Percentiles rank a stretch among this genome's conserved stretches.
phyloP scores from a whole-genome alignment of 1,139 yeast genomes.

The Yamadazyma jaroonii region DNA sequence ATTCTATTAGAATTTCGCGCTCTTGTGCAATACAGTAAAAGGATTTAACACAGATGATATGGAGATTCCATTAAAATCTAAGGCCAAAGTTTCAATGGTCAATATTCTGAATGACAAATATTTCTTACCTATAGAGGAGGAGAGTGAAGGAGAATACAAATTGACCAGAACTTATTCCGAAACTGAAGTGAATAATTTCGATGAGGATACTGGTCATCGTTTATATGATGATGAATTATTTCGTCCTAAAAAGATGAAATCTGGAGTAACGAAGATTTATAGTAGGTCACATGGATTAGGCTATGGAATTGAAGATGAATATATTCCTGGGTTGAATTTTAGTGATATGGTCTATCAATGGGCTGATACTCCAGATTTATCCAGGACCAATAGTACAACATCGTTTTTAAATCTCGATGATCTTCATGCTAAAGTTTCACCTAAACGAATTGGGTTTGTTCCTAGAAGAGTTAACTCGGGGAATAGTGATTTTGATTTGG shows the following conservation, averaged over 20 bases:
- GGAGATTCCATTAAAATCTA: constrained; percentile 46
- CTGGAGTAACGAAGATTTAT: constrained; percentile 21
- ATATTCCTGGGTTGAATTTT: constrained; percentile 64
- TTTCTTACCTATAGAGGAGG: constrained; percentile 5
- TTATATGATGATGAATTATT: constrained; percentile 48
- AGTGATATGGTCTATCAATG: constrained; percentile 41
- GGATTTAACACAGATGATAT: constrained; percentile 15
- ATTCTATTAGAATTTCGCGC: no score
- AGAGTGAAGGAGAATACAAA: constrained; percentile 15
- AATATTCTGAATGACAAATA: constrained; percentile 30
- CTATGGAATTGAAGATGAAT: constrained; percentile 68
- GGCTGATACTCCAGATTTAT: constrained; percentile 20
- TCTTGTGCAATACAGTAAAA: no score
- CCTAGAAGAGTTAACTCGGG: constrained; percentile 41
- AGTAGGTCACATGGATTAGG: constrained; percentile 19
- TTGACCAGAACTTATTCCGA: constrained; percentile 54
- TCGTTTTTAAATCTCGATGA: constrained; percentile 42
- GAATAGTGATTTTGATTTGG: constrained; percentile 29
- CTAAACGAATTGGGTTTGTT: constrained; percentile 38
- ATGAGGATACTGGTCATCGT: constrained; percentile 49
- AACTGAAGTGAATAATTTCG: constrained; percentile 52
- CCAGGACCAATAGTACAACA: constrained; percentile 22
- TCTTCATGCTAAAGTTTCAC: constrained; percentile 48
- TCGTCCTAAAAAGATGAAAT: constrained; percentile 27
- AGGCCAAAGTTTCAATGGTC: constrained; percentile 41